Conservation (phyloP, 179 eudicot species). For the Camellia oleifera region DNA sequence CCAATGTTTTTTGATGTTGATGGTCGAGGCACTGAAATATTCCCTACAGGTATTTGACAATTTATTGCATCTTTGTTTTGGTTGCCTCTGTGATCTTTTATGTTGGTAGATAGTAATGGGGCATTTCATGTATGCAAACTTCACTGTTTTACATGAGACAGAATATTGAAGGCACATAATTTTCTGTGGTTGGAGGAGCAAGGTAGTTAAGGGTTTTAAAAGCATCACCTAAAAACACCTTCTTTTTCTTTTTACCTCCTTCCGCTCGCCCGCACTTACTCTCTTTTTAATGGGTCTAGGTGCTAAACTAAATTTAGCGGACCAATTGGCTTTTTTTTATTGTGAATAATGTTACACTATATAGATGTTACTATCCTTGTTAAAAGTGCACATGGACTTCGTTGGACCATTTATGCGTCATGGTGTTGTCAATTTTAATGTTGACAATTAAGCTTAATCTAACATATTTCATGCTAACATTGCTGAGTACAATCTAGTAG, state of each 20-base stretch:
- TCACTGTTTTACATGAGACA: neutral
- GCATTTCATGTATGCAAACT: neutral
- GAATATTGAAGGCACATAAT: neutral
- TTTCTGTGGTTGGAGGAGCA: neutral
- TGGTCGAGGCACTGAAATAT: constrained; percentile 80
- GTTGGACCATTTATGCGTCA: neutral
- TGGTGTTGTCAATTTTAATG: neutral
- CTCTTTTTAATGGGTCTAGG: neutral
- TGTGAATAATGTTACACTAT: neutral
- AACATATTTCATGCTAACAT: neutral
- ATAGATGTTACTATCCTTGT: neutral
- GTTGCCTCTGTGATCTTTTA: neutral
- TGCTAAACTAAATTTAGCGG: neutral
- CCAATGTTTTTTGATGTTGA: constrained; percentile 85
- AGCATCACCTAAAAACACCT: neutral
- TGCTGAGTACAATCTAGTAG: too few species aligned
- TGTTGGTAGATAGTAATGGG: neutral
- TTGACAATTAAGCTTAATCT: too few species aligned
- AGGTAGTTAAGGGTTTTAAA: neutral
- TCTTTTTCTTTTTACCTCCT: neutral
- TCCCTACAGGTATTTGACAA: constrained; percentile 67
- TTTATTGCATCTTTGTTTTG: too few species aligned
- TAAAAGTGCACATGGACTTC: neutral
- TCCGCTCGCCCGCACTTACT: neutral
- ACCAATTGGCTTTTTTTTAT: neutral